Base-by-base conservation (phyloP, 257 asterid genomes). In the Nicotiana tomentosiformis region DNA sequence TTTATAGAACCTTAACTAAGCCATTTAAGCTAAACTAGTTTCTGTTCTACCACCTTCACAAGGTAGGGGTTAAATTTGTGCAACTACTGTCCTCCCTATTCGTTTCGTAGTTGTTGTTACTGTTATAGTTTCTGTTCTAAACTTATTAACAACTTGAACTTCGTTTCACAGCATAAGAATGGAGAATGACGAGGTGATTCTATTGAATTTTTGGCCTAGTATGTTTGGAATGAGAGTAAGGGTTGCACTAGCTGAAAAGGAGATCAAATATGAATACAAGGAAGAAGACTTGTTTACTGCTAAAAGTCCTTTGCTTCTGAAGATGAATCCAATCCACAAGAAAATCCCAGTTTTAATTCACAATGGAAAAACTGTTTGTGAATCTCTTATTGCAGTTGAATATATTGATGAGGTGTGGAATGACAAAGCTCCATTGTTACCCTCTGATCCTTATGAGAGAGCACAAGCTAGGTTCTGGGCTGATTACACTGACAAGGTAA, bases 331-430 rank as follows among this genome's bases (percentile, higher is more conserved):
- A 4, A 32, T 81, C 1, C 78, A 66, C 53, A 81, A 66, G 66
- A 81, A 81, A 39, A 51, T 81, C 37, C 84, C 84, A 14, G 84
- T 81, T 39, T 10, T 82, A 39, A 23, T 82, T 46, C 70, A 69
- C 81, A 68, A 82, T 1, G 80, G 80, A 10, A 66, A 66, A 30
- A 78, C 78, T 7, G 78, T 81, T 23, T 81, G 84, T 66, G 84
- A 81, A 51, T 81, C 84, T 1, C 14, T 57, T 1, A 70, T 81
- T 29, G 56, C 30, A 30, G 84, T 81, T 16, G 56, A 81, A 78
- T 81, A 81, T 10, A 66, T 81, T 39, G 84, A 81, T 81, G 78
- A 81, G 5, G 26, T 81, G 1, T 81, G 84, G 84, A 81, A 51
- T 55, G 57, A 66, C 4, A 81, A 81, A 37, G 16, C 26, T 26